phyloP scores from a whole-genome alignment of 495 filamentous ascomycete species.

The Chlorociboria aeruginascens region DNA sequence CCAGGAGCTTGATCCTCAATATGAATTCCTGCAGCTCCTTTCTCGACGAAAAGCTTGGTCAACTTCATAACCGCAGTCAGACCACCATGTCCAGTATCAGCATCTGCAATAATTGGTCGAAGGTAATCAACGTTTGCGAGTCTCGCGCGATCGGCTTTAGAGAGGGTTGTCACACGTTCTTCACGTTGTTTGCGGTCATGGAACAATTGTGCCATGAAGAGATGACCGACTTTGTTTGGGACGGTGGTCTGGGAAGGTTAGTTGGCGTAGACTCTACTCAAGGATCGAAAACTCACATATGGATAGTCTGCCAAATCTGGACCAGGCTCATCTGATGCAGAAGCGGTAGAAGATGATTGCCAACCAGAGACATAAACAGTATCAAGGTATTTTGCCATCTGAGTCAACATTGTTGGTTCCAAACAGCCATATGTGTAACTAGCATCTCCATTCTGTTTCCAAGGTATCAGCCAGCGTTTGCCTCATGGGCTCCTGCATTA shows the following conservation, averaged over 20 bases:
- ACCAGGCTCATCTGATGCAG: conserved; percentile 85
- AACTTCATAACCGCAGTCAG: conserved; percentile 98
- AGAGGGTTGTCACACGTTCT: conserved; percentile 66
- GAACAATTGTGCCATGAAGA: conserved; percentile 97
- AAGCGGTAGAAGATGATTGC: conserved; percentile 96
- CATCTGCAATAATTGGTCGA: conserved; percentile 91
- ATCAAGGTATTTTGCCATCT: conserved; percentile 98
- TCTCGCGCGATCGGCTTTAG: conserved; percentile 57
- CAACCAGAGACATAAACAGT: conserved; percentile 98
- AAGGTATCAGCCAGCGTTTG: no score
- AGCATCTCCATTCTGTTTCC: conserved; percentile 56
- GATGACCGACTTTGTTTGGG: conserved; percentile 92
- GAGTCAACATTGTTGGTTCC: conserved; percentile 95
- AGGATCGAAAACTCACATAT: conserved; percentile 48
- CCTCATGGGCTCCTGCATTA: no score
- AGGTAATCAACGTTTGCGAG: conserved; percentile 86
- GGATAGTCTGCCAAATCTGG: conserved; percentile 98
- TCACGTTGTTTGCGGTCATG: conserved; percentile 98
- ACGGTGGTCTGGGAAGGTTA: conserved; percentile 64
- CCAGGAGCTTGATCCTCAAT: conserved; percentile 98
- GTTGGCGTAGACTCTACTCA: background rate
- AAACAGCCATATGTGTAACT: conserved; percentile 95
- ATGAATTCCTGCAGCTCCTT: conserved; percentile 93
- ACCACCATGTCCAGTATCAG: conserved; percentile 94
- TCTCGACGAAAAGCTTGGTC: conserved; percentile 94